Evolutionary conservation across 1,139 yeast species (phyloP).

Genomic region (Tardiomyces blankii): DNA sequence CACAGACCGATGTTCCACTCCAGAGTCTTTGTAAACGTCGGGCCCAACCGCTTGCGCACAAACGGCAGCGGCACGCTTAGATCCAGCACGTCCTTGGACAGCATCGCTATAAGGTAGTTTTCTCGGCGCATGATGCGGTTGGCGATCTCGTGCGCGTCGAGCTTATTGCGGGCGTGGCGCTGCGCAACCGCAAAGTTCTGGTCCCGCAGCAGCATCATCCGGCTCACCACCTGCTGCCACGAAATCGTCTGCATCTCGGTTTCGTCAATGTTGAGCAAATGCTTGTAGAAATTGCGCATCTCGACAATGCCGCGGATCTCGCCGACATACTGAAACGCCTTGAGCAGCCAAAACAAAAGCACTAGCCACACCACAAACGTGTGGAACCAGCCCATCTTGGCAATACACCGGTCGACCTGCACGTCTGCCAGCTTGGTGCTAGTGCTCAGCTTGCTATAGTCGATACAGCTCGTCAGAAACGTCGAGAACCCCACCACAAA

Average conservation of each 20-base stretch:
- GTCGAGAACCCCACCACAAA: constrained; percentile 73
- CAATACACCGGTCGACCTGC: constrained; percentile 49
- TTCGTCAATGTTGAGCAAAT: constrained; percentile 59
- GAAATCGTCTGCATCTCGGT: constrained; percentile 86
- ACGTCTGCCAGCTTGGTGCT: constrained; percentile 37
- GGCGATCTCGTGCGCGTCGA: constrained; percentile 91
- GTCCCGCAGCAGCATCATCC: constrained; percentile 63
- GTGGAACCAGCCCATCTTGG: constrained; percentile 35
- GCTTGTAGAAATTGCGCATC: constrained; percentile 51
- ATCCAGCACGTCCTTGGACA: constrained; percentile 67
- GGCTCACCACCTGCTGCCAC: constrained; percentile 82
- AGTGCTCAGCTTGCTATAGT: constrained; percentile 39
- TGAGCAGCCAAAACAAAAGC: constrained; percentile 40
- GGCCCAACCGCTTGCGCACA: constrained; percentile 16
- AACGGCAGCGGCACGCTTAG: constrained; percentile 45
- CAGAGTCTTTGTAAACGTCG: constrained; percentile 66
- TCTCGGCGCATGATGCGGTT: constrained; percentile 93
- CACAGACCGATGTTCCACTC: constrained; percentile 93
- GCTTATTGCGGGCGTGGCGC: constrained; percentile 25
- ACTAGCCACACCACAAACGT: constrained; percentile 58
- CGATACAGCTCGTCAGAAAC: constrained; percentile 74
- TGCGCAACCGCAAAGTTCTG: constrained; percentile 61
- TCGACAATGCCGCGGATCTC: constrained; percentile 45
- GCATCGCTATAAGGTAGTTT: constrained; percentile 81
- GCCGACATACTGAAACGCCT: constrained; percentile 45